Base-by-base conservation (phyloP, 2,329 filamentous ascomycete genomes). In the Phialophora macrospora region DNA sequence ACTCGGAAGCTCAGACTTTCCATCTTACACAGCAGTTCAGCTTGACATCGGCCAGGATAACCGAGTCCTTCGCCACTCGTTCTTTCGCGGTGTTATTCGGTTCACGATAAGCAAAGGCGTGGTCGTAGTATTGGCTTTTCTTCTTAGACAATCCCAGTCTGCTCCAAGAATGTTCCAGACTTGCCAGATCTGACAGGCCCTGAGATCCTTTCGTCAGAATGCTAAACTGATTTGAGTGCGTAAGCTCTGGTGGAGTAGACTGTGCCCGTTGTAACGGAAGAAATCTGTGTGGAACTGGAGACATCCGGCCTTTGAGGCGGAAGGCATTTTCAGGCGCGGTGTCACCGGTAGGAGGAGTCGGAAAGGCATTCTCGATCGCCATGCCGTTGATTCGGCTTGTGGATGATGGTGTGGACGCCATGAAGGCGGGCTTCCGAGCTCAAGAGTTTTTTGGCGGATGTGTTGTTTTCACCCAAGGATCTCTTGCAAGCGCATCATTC, bases 1-100 rank as follows among this genome's bases (percentile, higher is more conserved):
- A 49, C 20, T 22, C 57, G 54, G 22, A 52, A 38, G 61, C 30
- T 62, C 5, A 7, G 30, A 22, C 26, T 11, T 24, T 8, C 26
- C 44, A 49, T 78, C 83, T 71, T 77, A 90, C 87, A 71, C 85
- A 85, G 46, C 85, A 84, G 69, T 89, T 90, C 4, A 87, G 87
- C 73, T 83, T 85, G 34, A 91, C 75, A 72, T 90, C 88, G 28
- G 84, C 86, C 68, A 88, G 78, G 52, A 92, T 83, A 38, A 87
- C 79, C 1, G 85, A 84, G 68, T 87, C 83, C 63, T 82, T 80
- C 6, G 78, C 78, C 12, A 87, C 75, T n/a, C 80, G 80, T 58
- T 83, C 81, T 66, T 77, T 80, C 20, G 77, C 74, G 6, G 75
- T 75, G 41, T 76, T 72, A 54, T 74, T 73, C 6, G 75, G 73